phyloP scores from a whole-genome alignment of 2,329 filamentous ascomycete genomes.

The Lachnellula hyalina region DNA sequence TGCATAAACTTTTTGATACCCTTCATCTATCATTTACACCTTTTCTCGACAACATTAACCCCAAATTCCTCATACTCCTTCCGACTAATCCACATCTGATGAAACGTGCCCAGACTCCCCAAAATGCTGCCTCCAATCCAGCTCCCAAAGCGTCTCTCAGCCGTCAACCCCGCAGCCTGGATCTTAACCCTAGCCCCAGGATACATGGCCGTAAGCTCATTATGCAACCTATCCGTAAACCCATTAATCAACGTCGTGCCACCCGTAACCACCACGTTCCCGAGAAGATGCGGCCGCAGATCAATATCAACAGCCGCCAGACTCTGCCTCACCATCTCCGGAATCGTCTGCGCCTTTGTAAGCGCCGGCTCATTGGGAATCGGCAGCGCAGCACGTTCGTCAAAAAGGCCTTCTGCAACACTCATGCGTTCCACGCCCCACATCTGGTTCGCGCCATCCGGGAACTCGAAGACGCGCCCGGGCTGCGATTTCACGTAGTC shows the following conservation, averaged over 20 bases:
- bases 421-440: constrained; percentile 85
- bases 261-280: constrained; percentile 89
- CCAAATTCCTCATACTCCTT: constrained; percentile 99
- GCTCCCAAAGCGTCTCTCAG: constrained; percentile 83
- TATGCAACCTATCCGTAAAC: constrained; percentile 84
- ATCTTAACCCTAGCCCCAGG: constrained; percentile 84
- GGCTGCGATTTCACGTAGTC: constrained; percentile 69
- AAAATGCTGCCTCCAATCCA: constrained; percentile 98
- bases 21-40: constrained; percentile 65
- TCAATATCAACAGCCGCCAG: constrained; percentile 83
- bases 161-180: constrained; percentile 77
- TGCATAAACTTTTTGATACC: constrained; percentile 5
- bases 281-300: constrained; percentile 73
- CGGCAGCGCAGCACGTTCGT: constrained; percentile 68
- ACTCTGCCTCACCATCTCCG: constrained; percentile 72
- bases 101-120: constrained; percentile 91
- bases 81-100: constrained; percentile 98
- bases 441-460: constrained; percentile 92
- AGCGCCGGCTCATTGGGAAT: constrained; percentile 39
- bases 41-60: constrained; percentile 83
- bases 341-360: constrained; percentile 73
- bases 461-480: constrained; percentile 91
- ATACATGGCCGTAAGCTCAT: constrained; percentile 75
- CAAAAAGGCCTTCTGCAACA: constrained; percentile 85
- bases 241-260: constrained; percentile 83